Base-by-base conservation (phyloP, 305 asterid genomes). In the Fraxinus nigra region DNA sequence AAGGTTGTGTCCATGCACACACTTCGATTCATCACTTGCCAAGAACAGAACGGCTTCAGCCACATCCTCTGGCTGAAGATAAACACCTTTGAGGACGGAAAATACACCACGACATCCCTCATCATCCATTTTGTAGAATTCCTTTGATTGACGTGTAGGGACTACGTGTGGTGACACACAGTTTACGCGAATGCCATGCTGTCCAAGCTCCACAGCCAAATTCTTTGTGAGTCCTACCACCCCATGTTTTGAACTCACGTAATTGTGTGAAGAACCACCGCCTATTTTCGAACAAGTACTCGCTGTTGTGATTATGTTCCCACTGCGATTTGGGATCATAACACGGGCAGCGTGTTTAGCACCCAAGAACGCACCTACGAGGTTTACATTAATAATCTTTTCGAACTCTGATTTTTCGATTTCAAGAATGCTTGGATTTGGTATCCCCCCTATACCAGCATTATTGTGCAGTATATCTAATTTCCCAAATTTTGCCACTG, bases 401-500 rank as follows among this genome's bases (percentile, higher is more conserved):
- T 82, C 82, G 3, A 85, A 76, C 0, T 72, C 77, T 1, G 80
- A 54, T 8, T 20, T 22, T 4, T 20, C 48, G 3, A 20, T 16
- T 46, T 82, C 63, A 1, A 83, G 72, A 10, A 85, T 76, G 70
- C 72, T 78, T 0, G 79, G 5, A 4, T 16, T 46, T 9, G 20
- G 30, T 0, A 76, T 5, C 2, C 79, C 72, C 0, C 32, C 59
- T 14, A 82, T 75, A 26, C 82, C 88, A 7, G 86, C 88, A 18
- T 85, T 85, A 82, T 79, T 82, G 72, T 79, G 54, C 80, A 85
- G 75, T 67, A 85, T 79, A 80, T 85, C 88, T 5, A 85, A 81
- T 24, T 78, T 76, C 22, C 82, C 82, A 72, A 73, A 79, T 40
- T 32, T 20, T 9, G 80, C 13, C 0, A 85, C 79, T 0, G 86